These are phyloP conservation scores for Daldinia concentrica DNA, from an alignment of 495 filamentous ascomycete species.

Conservation along the genomic window DNA sequence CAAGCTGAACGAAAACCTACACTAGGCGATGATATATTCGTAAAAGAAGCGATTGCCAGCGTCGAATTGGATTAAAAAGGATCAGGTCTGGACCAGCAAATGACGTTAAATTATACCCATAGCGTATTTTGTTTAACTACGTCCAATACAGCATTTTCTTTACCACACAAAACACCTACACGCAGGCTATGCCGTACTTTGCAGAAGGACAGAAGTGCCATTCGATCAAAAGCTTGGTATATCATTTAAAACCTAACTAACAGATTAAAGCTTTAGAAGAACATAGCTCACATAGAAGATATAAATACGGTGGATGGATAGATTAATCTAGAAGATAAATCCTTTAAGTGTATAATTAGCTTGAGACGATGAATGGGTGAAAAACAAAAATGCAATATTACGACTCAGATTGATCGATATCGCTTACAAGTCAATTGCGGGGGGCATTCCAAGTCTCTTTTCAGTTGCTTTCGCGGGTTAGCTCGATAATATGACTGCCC, in stretches of 20 bases:
- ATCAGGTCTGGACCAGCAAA: not conserved
- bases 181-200: too few species aligned
- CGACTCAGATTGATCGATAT: not conserved
- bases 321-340: not conserved
- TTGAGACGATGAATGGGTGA: not conserved
- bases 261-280: not conserved
- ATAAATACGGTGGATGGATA: not conserved
- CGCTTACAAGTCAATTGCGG: slow-evolving; percentile 1
- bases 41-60: slow-evolving; percentile 33
- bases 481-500: slow-evolving; percentile 7
- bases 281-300: not conserved
- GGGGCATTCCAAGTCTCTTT: slow-evolving; percentile 3
- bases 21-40: slow-evolving; percentile 21
- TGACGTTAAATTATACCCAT: slow-evolving; percentile 29
- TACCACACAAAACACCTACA: not conserved
- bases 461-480: slow-evolving; percentile 33
- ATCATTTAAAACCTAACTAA: not conserved
- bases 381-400: not conserved
- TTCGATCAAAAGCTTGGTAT: not conserved
- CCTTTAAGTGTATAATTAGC: not conserved
- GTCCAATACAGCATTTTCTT: not conserved
- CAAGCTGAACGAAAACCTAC: slow-evolving; percentile 21
- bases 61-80: slow-evolving; percentile 34
- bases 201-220: not conserved
- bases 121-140: slow-evolving; percentile 15